phyloP scores from a whole-genome alignment of 2,329 filamentous ascomycete genomes.

The Penicillium sp. region DNA sequence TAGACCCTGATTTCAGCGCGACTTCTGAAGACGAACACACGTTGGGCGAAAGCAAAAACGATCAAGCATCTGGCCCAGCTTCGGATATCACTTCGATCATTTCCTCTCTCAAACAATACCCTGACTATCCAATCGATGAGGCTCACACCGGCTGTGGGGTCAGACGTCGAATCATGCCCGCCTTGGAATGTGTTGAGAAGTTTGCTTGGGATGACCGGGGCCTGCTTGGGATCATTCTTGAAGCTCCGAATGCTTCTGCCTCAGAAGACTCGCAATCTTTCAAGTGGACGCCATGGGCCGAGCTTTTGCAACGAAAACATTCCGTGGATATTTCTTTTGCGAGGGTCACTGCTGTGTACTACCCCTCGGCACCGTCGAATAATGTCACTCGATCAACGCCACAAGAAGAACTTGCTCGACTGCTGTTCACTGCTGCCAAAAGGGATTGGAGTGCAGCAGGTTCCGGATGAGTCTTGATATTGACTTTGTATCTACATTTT shows the following conservation, averaged over 20 bases:
- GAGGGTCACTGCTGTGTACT: slow-evolving; percentile 24
- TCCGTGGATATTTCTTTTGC: slow-evolving; percentile 30
- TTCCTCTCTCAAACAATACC: slow-evolving; percentile 41
- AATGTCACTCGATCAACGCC: slow-evolving; percentile 10
- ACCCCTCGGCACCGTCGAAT: slow-evolving; percentile 13
- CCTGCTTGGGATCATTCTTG: slow-evolving; percentile 31
- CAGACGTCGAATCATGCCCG: slow-evolving; percentile 41
- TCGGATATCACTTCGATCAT: slow-evolving; percentile 39
- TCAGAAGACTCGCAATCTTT: not conserved
- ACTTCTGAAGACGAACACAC: slow-evolving; percentile 16
- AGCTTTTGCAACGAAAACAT: slow-evolving; percentile 18
- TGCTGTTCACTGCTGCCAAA: slow-evolving; percentile 39
- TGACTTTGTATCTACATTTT: not conserved
- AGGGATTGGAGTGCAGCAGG: slow-evolving; percentile 36
- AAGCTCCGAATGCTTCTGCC: slow-evolving; percentile 11
- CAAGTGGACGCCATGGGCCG: slow-evolving; percentile 24
- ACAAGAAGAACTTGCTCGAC: slow-evolving; percentile 33
- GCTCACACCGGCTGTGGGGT: slow-evolving; percentile 46
- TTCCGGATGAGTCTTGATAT: not conserved
- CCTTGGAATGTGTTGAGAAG: slow-evolving; percentile 41
- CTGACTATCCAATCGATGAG: slow-evolving; percentile 46
- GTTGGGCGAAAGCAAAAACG: slow-evolving; percentile 3
- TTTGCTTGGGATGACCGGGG: slow-evolving; percentile 37
- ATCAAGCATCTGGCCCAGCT: slow-evolving; percentile 16
- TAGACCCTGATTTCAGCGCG: slow-evolving; percentile 35